Evolutionary conservation across 805 yeast species (phyloP).

Genomic region (Candida oleophila): DNA sequence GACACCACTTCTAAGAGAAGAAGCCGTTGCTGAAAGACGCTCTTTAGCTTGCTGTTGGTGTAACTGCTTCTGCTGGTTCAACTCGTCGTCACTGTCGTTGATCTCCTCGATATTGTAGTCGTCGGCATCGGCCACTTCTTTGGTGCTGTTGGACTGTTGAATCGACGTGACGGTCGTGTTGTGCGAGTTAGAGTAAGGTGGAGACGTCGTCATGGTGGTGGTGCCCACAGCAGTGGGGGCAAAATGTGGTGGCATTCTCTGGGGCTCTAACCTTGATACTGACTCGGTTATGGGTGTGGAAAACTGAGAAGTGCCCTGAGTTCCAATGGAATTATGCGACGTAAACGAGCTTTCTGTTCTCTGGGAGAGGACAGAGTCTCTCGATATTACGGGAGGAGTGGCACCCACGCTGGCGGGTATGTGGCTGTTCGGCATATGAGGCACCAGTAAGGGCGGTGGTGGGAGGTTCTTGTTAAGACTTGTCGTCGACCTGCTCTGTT

Average conservation of each 20-base stretch:
- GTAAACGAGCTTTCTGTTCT: conserved; percentile 13
- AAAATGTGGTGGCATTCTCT: background rate
- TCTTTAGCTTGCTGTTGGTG: background rate
- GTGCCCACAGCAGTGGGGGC: conserved; percentile 1
- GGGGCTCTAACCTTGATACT: conserved; percentile 1
- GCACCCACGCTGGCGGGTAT: background rate
- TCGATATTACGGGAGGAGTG: conserved; percentile 5
- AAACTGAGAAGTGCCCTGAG: conserved; percentile 10
- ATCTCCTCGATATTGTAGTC: conserved; percentile 41
- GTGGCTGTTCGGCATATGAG: background rate
- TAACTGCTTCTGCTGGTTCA: conserved; percentile 10
- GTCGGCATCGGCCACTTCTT: conserved; percentile 3
- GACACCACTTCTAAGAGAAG: background rate
- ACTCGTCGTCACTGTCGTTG: conserved; percentile 40
- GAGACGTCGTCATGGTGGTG: conserved; percentile 3
- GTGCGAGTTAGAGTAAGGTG: conserved; percentile 1
- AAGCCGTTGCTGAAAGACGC: background rate
- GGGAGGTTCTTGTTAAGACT: conserved; percentile 5
- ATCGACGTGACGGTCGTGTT: background rate
- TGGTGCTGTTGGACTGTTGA: background rate
- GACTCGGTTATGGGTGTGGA: conserved; percentile 8
- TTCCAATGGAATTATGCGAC: conserved; percentile 4
- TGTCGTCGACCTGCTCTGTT: background rate
- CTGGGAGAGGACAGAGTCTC: conserved; percentile 18
- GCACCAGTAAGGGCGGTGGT: conserved; percentile 1